A percentile compares a stretch with the other conserved stretches of the same genome.
Conservation (phyloP, 1,284 basidiomycete species). For the Melampsora medusae region DNA sequence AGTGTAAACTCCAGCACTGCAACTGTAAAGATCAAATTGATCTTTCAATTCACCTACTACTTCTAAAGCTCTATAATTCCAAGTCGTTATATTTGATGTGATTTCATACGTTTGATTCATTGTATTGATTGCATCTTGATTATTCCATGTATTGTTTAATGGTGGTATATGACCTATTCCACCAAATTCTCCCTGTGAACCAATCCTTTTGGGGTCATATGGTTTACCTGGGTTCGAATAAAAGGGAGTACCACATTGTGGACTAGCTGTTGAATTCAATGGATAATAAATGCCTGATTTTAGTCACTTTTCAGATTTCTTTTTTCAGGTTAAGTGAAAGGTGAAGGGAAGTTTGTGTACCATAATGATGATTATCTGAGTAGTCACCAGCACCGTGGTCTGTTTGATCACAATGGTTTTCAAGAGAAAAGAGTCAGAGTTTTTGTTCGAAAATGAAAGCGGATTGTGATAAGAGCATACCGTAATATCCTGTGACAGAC, state of each 20-base stretch:
- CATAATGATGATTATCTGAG: slow-evolving; percentile 40
- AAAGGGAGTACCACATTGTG: slow-evolving; percentile 35
- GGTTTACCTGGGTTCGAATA: slow-evolving; percentile 10
- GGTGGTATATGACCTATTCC: slow-evolving; percentile 34
- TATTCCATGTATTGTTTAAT: slow-evolving; percentile 22
- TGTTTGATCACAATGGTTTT: not conserved
- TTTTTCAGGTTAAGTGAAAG: not conserved
- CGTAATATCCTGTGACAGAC: slow-evolving; percentile 22
- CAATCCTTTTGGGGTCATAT: slow-evolving; percentile 29
- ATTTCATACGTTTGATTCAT: slow-evolving; percentile 41
- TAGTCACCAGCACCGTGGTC: slow-evolving; percentile 34
- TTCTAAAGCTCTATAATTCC: slow-evolving; percentile 32
- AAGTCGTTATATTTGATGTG: slow-evolving; percentile 14
- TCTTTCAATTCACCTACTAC: slow-evolving; percentile 25
- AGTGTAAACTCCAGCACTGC: slow-evolving; percentile 40
- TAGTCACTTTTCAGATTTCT: not conserved
- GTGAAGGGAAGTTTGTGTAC: not conserved
- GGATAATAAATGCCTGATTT: not conserved
- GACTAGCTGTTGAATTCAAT: slow-evolving; percentile 11
- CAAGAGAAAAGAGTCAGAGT: not conserved
- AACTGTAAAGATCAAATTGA: slow-evolving; percentile 18
- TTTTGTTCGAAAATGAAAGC: no score
- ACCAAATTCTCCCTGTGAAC: slow-evolving; percentile 36
- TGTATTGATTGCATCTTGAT: slow-evolving; percentile 9
- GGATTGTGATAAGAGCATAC: not conserved